Base-by-base conservation (phyloP, 1,284 basidiomycete species). In the Sphagnurus paluster region DNA sequence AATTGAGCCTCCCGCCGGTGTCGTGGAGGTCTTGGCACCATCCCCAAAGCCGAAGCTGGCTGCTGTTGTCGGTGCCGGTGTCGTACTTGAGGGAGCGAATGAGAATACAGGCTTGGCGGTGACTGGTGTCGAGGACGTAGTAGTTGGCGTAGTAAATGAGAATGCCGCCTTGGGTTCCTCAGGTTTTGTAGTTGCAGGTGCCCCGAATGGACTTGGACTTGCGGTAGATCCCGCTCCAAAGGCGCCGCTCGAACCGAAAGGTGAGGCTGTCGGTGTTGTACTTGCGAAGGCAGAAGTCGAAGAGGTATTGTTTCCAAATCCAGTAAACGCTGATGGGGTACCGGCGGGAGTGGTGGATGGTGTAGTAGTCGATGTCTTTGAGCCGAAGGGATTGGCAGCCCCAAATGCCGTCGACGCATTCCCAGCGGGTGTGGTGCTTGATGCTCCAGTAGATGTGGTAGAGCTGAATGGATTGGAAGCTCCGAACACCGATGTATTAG, bases 91-190 rank as follows among this genome's bases (percentile, higher is more conserved):
- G 5, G 40, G 37, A 36, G 46, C 56, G 42, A 60, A 60, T 20
- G 53, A 42, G 40, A 59, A 61, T 28, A 53, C 30, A 9, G 64
- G 42, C 39, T 66, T 61, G 30, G 41, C 34, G 37, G 48, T 19
- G 6, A 33, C 21, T n/a, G 39, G 17, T 16, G 44, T 37, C 39
- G 44, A 32, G 14, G 50, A 30, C 26, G 40, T 35, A 17, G 52
- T 35, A 19, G 52, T 24, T 13, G 52, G 34, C 40, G 52, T 38
- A n/a, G 44, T 23, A 6, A 54, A 56, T 20, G 35, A 5, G 25
- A 44, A 30, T 13, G 46, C 17, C 10, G 46, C 13, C 33, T 40
- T 42, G 5, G 52, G 36, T 19, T 48, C 37, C 25, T 52, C 58
- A 17, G 48, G 24, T 21, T 48, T 49, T 1, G 48, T 19, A n/a